Evolutionary conservation across 352 stramenopile species (phyloP), one percentile per base, ranked within the genome.

Genomic region (Pythium brachiatum): DNA sequence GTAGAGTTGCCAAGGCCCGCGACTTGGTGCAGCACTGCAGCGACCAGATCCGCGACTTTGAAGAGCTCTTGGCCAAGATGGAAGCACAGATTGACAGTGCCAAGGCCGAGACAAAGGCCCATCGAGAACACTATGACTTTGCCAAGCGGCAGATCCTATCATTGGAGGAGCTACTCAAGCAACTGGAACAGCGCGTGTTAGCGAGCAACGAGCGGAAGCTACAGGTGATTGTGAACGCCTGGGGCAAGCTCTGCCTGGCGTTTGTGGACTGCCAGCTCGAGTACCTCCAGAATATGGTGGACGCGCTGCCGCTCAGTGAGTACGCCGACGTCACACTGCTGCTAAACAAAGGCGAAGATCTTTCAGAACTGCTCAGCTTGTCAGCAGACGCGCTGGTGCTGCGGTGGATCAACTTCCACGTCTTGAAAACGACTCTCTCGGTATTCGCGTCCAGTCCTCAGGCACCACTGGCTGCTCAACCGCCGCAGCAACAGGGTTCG

Each of bases 321-420:
- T 89, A 82, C 52, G 69, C 76, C 8, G 82, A 89, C 58, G 71
- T 68, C 2, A 70, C 68, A 1, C 25, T 66, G 50, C 53, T 91
- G 7, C 27, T 86, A 1, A 20, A 64, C 20, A 88, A 83, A 51
- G 79, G 79, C 6, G 82, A 91, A 57, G 78, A 88, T 39, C 68
- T 83, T 2, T 44, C 58, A 0, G 79, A 88, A 13, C 59, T 91
- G 12, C 61, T 91, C 16, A 43, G 52, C 1, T 34, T 84, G 8
- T 76, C 82, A 7, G 76, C 77, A 0, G 82, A 91, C 32, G 57
- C 70, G 5, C 68, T 91, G n/a, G 78, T 91, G 21, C 69, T 91
- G 20, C 75, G 78, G 2, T 91, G 82, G 82, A 86, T 88, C 55
- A 91, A 89, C 53, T 82, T 81, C 11, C 78, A 90, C 29, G 53